phyloP scores from a whole-genome alignment of 345 rosid genomes.

The Melaleuca alternifolia region DNA sequence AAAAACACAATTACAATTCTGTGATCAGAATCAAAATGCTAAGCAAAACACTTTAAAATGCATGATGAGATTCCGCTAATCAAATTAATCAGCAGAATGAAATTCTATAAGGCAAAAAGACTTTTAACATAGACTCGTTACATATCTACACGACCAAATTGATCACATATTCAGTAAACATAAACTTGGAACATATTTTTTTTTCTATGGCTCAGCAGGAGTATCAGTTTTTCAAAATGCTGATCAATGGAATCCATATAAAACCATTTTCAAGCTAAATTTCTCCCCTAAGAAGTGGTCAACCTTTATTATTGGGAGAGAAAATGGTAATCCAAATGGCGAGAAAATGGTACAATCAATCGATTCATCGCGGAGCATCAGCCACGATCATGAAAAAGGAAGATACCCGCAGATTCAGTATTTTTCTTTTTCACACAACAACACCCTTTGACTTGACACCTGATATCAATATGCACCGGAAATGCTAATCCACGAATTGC shows the following conservation, averaged over 20 bases:
- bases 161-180: neutral
- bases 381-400: neutral
- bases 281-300: no score
- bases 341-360: neutral
- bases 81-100: neutral
- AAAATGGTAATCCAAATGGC: no score
- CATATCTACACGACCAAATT: neutral
- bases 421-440: neutral
- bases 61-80: neutral
- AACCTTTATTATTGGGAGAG: no score
- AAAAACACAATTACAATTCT: neutral
- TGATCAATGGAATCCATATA: no score
- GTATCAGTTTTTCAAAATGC: no score
- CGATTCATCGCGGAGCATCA: neutral
- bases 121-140: neutral
- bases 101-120: neutral
- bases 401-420: neutral
- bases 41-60: neutral
- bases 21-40: neutral
- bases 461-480: neutral
- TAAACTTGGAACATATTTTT: neutral
- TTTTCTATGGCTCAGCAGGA: neutral
- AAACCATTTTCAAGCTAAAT: no score
- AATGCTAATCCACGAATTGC: neutral
- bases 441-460: neutral